Evolutionary conservation across 2,329 filamentous ascomycete species (phyloP).

Genomic region (Aspergillus fumigatiaffinis): DNA sequence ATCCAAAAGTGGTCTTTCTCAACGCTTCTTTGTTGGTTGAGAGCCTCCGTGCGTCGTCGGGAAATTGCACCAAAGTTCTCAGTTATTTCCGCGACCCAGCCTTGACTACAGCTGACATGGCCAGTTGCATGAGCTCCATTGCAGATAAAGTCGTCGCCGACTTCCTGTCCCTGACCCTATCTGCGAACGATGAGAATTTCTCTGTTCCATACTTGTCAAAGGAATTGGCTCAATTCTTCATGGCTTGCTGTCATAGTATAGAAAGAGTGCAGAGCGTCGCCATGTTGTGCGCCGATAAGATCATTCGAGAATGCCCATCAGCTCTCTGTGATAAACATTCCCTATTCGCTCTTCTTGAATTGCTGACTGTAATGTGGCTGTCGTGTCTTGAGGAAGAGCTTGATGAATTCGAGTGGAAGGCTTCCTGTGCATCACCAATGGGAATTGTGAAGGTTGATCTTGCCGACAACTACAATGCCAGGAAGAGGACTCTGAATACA

Average conservation of each 20-base stretch:
- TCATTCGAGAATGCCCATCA: conserved; percentile 80
- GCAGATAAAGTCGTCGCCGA: conserved; percentile 68
- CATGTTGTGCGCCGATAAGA: conserved; percentile 74
- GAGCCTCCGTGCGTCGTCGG: conserved; percentile 76
- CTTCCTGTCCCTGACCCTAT: conserved; percentile 73
- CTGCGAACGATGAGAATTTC: conserved; percentile 69
- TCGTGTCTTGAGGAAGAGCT: conserved; percentile 93
- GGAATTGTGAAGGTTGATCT: conserved; percentile 80
- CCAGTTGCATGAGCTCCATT: conserved; percentile 60
- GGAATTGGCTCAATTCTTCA: conserved; percentile 81
- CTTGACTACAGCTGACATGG: conserved; percentile 59
- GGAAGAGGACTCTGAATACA: conserved; percentile 71
- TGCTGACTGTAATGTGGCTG: conserved; percentile 90
- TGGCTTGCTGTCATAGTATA: conserved; percentile 89
- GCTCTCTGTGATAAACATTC: conserved; percentile 85
- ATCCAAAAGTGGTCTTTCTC: conserved; percentile 87
- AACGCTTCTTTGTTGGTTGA: conserved; percentile 89
- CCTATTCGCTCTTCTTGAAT: conserved; percentile 85
- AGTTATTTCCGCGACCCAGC: conserved; percentile 95
- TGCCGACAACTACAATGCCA: conserved; percentile 86
- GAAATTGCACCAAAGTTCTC: conserved; percentile 84
- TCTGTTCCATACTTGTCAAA: conserved; percentile 88
- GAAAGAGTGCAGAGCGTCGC: conserved; percentile 87
- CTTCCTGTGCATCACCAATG: conserved; percentile 71
- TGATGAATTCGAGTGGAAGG: conserved; percentile 84